These are phyloP conservation scores for Suhomyces kilbournensis DNA, from an alignment of 805 yeast genomes.

Conservation along the genomic window DNA sequence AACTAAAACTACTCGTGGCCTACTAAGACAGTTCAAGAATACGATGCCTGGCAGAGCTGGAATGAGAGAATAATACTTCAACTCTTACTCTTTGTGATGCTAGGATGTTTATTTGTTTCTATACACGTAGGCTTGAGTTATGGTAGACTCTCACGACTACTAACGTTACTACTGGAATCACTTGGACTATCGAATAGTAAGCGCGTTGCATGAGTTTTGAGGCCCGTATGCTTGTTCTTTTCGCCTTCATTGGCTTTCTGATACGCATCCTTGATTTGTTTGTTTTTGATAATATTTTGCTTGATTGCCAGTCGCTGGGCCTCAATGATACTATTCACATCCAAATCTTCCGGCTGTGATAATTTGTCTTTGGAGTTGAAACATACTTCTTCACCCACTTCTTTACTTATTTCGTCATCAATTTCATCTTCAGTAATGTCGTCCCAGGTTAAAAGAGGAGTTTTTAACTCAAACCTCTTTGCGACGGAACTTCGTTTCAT, in stretches of 20 bases:
- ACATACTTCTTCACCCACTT: slow-evolving; percentile 34
- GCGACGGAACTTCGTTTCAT: slow-evolving; percentile 60
- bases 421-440: slow-evolving; percentile 46
- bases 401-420: slow-evolving; percentile 35
- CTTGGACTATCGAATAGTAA: slow-evolving; percentile 16
- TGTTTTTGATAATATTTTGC: slow-evolving; percentile 42
- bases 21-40: background rate
- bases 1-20: background rate
- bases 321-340: slow-evolving; percentile 32
- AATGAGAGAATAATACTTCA: background rate
- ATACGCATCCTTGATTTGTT: slow-evolving; percentile 40
- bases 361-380: slow-evolving; percentile 36
- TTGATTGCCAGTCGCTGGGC: slow-evolving; percentile 39
- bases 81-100: background rate
- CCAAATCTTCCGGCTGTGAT: slow-evolving; percentile 34
- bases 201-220: background rate
- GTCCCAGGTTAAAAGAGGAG: slow-evolving; percentile 71
- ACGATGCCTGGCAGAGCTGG: background rate
- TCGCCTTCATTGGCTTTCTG: slow-evolving; percentile 5
- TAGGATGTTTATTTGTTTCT: background rate
- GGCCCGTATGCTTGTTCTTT: background rate
- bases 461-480: slow-evolving; percentile 54
- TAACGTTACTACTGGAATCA: slow-evolving; percentile 16
- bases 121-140: background rate
- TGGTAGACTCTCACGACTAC: slow-evolving; percentile 11